Evolutionary conservation across 2,329 filamentous ascomycete species (phyloP).

Genomic region (Trichophyton verrucosum): DNA sequence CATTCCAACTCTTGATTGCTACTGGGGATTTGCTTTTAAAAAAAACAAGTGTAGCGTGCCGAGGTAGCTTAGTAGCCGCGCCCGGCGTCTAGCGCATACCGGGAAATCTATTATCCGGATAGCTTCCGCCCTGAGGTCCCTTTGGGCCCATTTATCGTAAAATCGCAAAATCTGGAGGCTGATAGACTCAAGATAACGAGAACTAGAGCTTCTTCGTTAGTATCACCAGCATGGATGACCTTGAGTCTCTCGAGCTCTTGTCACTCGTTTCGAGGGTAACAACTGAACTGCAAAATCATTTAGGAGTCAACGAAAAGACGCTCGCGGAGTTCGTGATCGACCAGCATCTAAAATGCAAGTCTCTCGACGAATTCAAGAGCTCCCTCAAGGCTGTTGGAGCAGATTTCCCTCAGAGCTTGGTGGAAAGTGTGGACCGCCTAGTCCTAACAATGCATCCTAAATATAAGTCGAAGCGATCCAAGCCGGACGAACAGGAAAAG

Average conservation of each 20-base stretch:
- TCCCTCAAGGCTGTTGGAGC: slow-evolving; percentile 64
- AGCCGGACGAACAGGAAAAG: slow-evolving; percentile 23
- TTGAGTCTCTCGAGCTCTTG: slow-evolving; percentile 80
- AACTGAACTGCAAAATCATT: slow-evolving; percentile 84
- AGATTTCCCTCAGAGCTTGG: slow-evolving; percentile 71
- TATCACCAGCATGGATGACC: slow-evolving; percentile 63
- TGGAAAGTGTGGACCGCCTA: slow-evolving; percentile 83
- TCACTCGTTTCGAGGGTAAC: slow-evolving; percentile 92
- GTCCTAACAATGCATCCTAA: slow-evolving; percentile 84
- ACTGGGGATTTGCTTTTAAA: too few relatives aligned
- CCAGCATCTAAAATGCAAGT: slow-evolving; percentile 64
- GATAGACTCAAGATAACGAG: neutral
- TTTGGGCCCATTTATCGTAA: neutral
- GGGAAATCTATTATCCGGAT: neutral
- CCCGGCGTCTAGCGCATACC: neutral
- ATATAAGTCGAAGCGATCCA: slow-evolving; percentile 50
- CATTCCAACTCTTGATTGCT: neutral
- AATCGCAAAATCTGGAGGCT: neutral
- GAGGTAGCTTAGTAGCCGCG: neutral
- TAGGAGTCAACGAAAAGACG: slow-evolving; percentile 85
- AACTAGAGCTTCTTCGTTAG: neutral
- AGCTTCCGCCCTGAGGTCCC: neutral
- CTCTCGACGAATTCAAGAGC: slow-evolving; percentile 60
- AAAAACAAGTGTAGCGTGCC: too few relatives aligned
- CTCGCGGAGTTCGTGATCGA: slow-evolving; percentile 94